These are phyloP conservation scores for Ophiostoma sp. DNA, from an alignment of 2,329 filamentous ascomycete species.

Conservation along the genomic window DNA sequence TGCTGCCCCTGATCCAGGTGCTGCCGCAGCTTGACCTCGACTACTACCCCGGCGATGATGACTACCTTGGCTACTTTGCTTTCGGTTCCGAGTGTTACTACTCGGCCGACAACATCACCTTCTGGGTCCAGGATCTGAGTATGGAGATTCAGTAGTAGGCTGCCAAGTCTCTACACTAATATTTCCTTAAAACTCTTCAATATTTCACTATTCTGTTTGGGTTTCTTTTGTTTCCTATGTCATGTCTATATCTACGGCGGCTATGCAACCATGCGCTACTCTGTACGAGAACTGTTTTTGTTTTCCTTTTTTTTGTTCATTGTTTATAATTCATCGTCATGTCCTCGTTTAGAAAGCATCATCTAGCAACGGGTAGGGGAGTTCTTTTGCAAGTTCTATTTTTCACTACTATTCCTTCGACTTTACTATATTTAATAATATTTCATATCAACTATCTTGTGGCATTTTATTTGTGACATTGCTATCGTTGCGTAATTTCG, in stretches of 20 bases:
- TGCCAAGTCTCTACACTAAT: background rate
- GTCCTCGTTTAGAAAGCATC: conserved; percentile 15
- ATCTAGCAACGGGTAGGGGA: conserved; percentile 11
- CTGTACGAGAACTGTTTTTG: background rate
- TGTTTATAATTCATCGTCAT: background rate
- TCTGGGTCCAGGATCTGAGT: conserved; percentile 39
- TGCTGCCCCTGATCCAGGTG: conserved; percentile 42
- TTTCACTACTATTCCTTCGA: background rate
- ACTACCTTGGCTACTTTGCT: conserved; percentile 49
- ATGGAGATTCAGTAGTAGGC: conserved; percentile 32
- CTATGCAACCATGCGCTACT: background rate
- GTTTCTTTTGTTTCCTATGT: background rate
- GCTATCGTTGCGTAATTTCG: background rate
- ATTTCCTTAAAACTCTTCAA: background rate
- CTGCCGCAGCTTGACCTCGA: conserved; percentile 35
- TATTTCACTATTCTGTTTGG: background rate
- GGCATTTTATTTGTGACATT: background rate
- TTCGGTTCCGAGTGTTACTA: conserved; percentile 51
- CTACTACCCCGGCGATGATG: conserved; percentile 36
- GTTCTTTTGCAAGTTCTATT: background rate
- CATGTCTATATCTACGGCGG: conserved; percentile 6
- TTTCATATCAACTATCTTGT: background rate
- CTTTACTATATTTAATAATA: conserved; percentile 10
- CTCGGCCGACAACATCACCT: conserved; percentile 43
- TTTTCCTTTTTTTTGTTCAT: background rate